Base-by-base conservation (phyloP, 2,329 filamentous ascomycete genomes). In the Achaetomium macrosporum region DNA sequence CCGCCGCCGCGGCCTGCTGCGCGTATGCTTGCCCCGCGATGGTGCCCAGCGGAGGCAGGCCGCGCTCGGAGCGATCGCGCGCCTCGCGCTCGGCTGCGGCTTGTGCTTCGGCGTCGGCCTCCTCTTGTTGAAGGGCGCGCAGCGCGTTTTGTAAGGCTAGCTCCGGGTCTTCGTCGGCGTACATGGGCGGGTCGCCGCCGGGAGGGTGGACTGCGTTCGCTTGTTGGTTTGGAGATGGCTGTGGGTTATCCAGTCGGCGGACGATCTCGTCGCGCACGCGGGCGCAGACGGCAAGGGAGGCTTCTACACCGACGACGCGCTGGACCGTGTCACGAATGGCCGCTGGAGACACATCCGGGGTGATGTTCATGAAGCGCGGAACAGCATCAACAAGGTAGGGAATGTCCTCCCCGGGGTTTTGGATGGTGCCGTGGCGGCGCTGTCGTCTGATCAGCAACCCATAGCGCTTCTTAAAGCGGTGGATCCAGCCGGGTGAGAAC, bases 401-500 rank as follows among this genome's bases (percentile, higher is more conserved):
- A 31, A 85, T 74, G 60, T 83, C 79, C 49, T 79, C 75, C 41
- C 76, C 76, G 0, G 73, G 71, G 58, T 78, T 76, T 16, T 70
- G 70, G 1, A 70, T 71, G 46, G 74, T 74, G 17, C 73, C 73
- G 58, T 76, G 75, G 0, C 78, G 74, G 17, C 79, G 75, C 60
- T 82, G 78, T 47, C 79, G 76, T 35, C 79, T 66, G 43, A 82
- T 75, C 16, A 83, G 69, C 15, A 83, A 70, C 0, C 79, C 79
- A 54, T 83, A 83, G 11, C 80, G 74, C 64, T 82, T 83, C 68
- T 83, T 83, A 69, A 83, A 83, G 35, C 80, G 74, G 60, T 83
- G 80, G 53, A 83, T 83, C 80, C 80, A 83, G 39, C 80, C 80
- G 0, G 80, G 80, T 0, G 79, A 82, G 64, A 83, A 83, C 65